These are phyloP conservation scores for maize (Zea mays) DNA, from an alignment of 176 grass and related monocot species.

Conservation along the genomic window Zm-B73-REFERENCE-NAM-5.0 NC_050103.1:17238501-17239000, in stretches of 20 bases:
- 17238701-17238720: not conserved
- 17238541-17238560: not conserved
- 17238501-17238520: constrained; percentile 21
- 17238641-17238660: not conserved
- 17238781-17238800: constrained; percentile 93
- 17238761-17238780: constrained; percentile 92
- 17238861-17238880: constrained; percentile 6
- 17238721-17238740: constrained; percentile 10
- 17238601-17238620: constrained; percentile 1
- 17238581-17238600: constrained; percentile 5
- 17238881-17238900: constrained; percentile 14
- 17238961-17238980: constrained; percentile 4
- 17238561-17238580: constrained; percentile 21
- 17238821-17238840: constrained; percentile 76
- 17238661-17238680: not conserved
- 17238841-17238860: constrained; percentile 76
- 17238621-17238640: constrained; percentile 15
- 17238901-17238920: constrained; percentile 13
- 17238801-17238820: constrained; percentile 93
- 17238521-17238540: constrained; percentile 6
- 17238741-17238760: constrained; percentile 41
- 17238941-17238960: not conserved
- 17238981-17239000: constrained; percentile 77
- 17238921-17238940: not conserved
- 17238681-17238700: not conserved